Evolutionary conservation across 1,284 basidiomycete genomes (phyloP).

Genomic region (Mycosarcoma mackinlayi): DNA sequence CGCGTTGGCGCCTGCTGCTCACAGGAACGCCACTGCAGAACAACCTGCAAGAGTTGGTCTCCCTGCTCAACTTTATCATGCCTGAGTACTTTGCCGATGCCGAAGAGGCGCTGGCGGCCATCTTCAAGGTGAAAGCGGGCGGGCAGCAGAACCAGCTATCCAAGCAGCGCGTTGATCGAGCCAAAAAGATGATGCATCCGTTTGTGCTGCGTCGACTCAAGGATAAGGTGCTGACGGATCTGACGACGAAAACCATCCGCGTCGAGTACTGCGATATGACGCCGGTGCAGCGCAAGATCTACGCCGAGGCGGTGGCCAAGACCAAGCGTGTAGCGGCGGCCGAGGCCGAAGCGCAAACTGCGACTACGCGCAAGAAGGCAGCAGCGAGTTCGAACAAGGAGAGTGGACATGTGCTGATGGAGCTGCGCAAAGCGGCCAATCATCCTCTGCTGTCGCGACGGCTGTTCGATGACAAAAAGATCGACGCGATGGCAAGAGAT

Average conservation of each 20-base stretch:
- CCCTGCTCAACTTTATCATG: conserved; percentile 97
- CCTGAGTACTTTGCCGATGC: conserved; percentile 86
- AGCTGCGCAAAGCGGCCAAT: conserved; percentile 90
- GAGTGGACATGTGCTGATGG: conserved; percentile 85
- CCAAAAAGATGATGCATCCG: conserved; percentile 99
- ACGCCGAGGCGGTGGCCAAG: conserved; percentile 83
- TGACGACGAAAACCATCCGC: conserved; percentile 89
- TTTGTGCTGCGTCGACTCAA: conserved; percentile 96
- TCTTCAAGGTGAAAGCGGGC: conserved; percentile 95
- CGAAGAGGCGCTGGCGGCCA: conserved; percentile 82
- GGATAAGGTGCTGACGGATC: conserved; percentile 84
- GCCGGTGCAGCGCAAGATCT: conserved; percentile 81
- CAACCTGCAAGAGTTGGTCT: conserved; percentile 85
- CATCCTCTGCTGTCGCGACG: conserved; percentile 95
- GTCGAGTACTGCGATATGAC: conserved; percentile 97
- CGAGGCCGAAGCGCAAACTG: conserved; percentile 68
- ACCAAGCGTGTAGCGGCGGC: conserved; percentile 77
- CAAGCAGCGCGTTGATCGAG: conserved; percentile 88
- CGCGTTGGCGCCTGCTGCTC: conserved; percentile 88
- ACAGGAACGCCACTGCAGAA: conserved; percentile 93
- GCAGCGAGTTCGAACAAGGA: conserved; percentile 31
- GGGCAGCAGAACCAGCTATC: conserved; percentile 86
- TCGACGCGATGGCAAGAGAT: conserved; percentile 81
- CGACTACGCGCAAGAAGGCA: conserved; percentile 18
- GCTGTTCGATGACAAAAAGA: conserved; percentile 80